Conservation (phyloP, 495 filamentous ascomycete species). For the Hamigera avellanea region DNA sequence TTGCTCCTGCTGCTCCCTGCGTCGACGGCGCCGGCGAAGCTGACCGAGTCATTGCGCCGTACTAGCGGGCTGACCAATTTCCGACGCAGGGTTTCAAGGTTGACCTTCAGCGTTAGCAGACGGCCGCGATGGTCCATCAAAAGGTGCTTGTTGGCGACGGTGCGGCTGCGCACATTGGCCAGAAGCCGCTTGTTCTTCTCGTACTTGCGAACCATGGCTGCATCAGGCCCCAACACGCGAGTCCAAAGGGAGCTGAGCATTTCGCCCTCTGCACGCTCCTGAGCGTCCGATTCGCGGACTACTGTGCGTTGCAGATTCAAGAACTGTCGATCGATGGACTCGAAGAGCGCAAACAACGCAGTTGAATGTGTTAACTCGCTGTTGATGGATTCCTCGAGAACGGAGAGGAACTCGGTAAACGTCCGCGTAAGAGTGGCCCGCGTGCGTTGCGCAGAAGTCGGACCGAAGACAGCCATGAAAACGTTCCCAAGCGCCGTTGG, state of each 20-base stretch:
- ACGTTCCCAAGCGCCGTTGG: slow-evolving; percentile 57
- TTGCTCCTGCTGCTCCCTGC: slow-evolving; percentile 19
- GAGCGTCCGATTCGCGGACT: slow-evolving; percentile 64
- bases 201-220: slow-evolving; percentile 64
- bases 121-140: slow-evolving; percentile 74
- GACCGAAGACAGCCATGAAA: slow-evolving; percentile 63
- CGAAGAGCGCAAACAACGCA: slow-evolving; percentile 70
- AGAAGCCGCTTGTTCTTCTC: slow-evolving; percentile 74
- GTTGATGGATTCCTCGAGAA: slow-evolving; percentile 79
- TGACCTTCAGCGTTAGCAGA: slow-evolving; percentile 65
- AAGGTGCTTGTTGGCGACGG: slow-evolving; percentile 73
- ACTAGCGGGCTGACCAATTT: slow-evolving; percentile 77
- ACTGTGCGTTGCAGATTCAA: slow-evolving; percentile 79
- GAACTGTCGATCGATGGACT: slow-evolving; percentile 79
- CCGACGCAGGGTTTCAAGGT: slow-evolving; percentile 62
- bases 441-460: slow-evolving; percentile 66
- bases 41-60: slow-evolving; percentile 45
- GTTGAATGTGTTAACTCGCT: slow-evolving; percentile 68
- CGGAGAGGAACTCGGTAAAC: slow-evolving; percentile 76
- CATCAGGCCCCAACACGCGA: slow-evolving; percentile 62
- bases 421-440: slow-evolving; percentile 68
- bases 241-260: slow-evolving; percentile 79
- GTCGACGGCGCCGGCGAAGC: slow-evolving; percentile 26
- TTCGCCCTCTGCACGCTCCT: slow-evolving; percentile 68
- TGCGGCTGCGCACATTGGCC: slow-evolving; percentile 63